Percentiles rank a stretch among this genome's conserved stretches.
phyloP scores from a whole-genome alignment of 2,329 filamentous ascomycete species.

The Cyphellophora europaea region DNA sequence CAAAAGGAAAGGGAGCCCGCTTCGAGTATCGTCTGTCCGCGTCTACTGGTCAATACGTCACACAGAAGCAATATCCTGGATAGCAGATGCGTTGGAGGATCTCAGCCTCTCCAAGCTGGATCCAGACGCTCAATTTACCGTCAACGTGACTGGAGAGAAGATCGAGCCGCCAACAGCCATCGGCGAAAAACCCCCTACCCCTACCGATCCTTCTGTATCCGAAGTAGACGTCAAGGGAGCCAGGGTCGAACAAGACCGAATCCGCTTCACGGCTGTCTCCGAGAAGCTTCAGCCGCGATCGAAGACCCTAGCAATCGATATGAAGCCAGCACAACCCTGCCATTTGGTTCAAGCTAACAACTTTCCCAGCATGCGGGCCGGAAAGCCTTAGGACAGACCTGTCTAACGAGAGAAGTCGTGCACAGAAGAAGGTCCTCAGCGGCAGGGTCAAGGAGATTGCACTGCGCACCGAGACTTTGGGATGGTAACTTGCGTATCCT shows the following conservation, averaged over 20 bases:
- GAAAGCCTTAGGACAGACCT: slow-evolving; percentile 1
- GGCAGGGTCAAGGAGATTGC: background rate
- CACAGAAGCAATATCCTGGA: background rate
- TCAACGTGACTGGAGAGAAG: background rate
- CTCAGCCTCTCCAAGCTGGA: background rate
- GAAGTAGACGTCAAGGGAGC: background rate
- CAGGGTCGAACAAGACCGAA: background rate
- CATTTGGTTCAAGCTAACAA: background rate
- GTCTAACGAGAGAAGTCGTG: background rate
- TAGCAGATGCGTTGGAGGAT: background rate
- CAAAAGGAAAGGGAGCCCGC: too few relatives aligned
- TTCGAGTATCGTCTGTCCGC: background rate
- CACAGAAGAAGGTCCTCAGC: background rate
- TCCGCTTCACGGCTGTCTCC: too few relatives aligned
- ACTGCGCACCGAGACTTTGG: slow-evolving; percentile 1
- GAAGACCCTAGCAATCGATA: background rate
- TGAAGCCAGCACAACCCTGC: background rate
- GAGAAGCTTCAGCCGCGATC: too few relatives aligned
- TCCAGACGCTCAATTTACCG: background rate
- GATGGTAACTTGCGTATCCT: background rate
- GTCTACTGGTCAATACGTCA: background rate
- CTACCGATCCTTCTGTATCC: background rate
- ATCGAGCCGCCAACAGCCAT: too few relatives aligned
- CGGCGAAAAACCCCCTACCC: too few relatives aligned
- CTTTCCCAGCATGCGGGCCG: background rate